Percentiles rank a stretch among this genome's conserved stretches.
phyloP scores from a whole-genome alignment of 2,329 filamentous ascomycete genomes.

The Fusarium burgessii region DNA sequence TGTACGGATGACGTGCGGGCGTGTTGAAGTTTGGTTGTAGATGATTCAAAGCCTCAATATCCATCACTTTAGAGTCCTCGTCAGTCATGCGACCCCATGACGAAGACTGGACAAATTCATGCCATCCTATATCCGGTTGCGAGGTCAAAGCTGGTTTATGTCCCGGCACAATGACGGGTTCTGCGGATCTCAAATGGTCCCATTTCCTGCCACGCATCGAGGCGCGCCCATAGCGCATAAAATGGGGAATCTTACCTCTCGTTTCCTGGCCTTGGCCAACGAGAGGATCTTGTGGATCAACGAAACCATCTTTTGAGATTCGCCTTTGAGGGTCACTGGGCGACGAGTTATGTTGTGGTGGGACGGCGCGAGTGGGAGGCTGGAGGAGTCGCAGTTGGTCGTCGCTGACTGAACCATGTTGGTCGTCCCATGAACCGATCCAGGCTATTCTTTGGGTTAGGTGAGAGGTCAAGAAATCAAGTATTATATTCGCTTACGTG shows the following conservation, averaged over 20 bases:
- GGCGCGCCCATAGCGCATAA: conserved; percentile 62
- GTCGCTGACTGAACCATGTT: conserved; percentile 53
- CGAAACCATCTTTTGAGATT: conserved; percentile 62
- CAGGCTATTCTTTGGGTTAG: conserved; percentile 52
- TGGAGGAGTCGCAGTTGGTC: conserved; percentile 56
- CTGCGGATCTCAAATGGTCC: conserved; percentile 69
- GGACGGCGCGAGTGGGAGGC: conserved; percentile 54
- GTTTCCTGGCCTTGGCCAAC: conserved; percentile 51
- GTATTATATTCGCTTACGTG: conserved; percentile 36
- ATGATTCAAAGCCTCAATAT: conserved; percentile 58
- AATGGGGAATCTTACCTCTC: conserved; percentile 56
- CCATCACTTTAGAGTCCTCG: conserved; percentile 63
- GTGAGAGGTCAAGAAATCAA: not conserved
- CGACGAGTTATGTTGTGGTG: conserved; percentile 57
- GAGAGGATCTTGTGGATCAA: conserved; percentile 56
- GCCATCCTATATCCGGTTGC: conserved; percentile 62
- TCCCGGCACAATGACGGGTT: conserved; percentile 69
- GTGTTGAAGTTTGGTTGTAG: conserved; percentile 62
- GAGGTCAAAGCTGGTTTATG: conserved; percentile 54
- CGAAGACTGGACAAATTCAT: conserved; percentile 65
- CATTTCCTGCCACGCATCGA: conserved; percentile 63
- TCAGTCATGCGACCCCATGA: conserved; percentile 61
- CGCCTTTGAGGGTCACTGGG: conserved; percentile 56
- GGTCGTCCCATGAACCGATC: conserved; percentile 62
- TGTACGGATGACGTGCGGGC: conserved; percentile 50